Evolutionary conservation across 768 basidiomycete genomes (phyloP).

Genomic region (Phanerochaete carnosa): DNA sequence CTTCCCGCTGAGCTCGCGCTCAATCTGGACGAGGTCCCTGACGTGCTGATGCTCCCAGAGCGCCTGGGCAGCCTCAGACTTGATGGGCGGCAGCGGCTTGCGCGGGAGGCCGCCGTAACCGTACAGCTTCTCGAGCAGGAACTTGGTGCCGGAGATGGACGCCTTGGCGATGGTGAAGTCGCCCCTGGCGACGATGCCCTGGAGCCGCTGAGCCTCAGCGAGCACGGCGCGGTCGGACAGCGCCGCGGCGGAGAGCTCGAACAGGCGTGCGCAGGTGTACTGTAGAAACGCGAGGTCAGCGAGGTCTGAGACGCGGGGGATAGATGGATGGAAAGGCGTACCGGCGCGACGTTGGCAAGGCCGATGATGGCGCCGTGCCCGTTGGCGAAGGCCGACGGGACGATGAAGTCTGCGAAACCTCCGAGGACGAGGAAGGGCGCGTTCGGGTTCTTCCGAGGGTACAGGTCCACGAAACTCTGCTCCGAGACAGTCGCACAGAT

Average conservation of each 20-base stretch:
- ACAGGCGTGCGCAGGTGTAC: conserved; percentile 58
- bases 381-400: conserved; percentile 67
- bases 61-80: conserved; percentile 47
- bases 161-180: conserved; percentile 79
- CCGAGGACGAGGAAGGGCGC: conserved; percentile 84
- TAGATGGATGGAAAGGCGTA: conserved; percentile 26
- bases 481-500: conserved; percentile 68
- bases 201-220: conserved; percentile 67
- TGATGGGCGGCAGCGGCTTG: conserved; percentile 72
- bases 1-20: conserved; percentile 54
- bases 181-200: conserved; percentile 76
- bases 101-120: conserved; percentile 82
- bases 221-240: conserved; percentile 55
- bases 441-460: conserved; percentile 66
- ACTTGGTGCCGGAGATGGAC: conserved; percentile 81
- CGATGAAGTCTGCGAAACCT: conserved; percentile 82
- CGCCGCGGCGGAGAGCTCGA: conserved; percentile 58
- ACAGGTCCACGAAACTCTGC: conserved; percentile 47
- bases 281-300: conserved; percentile 23
- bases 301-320: neutral
- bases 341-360: conserved; percentile 81
- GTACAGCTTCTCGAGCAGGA: conserved; percentile 66
- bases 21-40: conserved; percentile 59
- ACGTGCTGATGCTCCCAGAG: conserved; percentile 76
- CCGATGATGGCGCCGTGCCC: conserved; percentile 91